Base-by-base conservation (phyloP, 75 land plant species). In the Cryptomeria japonica region DNA sequence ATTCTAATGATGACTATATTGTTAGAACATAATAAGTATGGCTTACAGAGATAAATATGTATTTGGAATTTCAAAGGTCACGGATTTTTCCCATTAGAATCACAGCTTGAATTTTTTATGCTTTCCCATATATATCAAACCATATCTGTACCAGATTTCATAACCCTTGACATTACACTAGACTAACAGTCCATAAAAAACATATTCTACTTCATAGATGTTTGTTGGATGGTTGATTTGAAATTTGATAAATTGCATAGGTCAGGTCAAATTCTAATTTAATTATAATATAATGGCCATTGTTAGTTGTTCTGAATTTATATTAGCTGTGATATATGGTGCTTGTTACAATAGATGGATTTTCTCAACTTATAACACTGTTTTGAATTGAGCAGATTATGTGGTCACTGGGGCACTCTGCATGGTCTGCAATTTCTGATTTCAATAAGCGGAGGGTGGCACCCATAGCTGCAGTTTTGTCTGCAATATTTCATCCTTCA, bases 391-490 rank as follows among this genome's bases (percentile, higher is more conserved):
- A 88, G 58, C 91, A 97, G 99, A 88, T 97, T 88, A 92, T 98
- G 95, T 93, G 94, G 96, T 88, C 79, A 68, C 89, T 98, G 79
- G 99, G 96, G 68, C 93, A 85, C 51, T 92, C 99, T 75, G 94
- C 95, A 75, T 98, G 99, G 99, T 90, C 96, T 86, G 86, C 94
- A 55, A 93, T 94, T 92, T 91, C 87, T 47, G 95, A 91, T 87
- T 97, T 92, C 92, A 98, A 94, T 80, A 97, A 97, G 85, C 92
- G 99, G 31, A 92, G 93, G 88, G 92, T 98, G 86, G 99, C 99
- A 56, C 94, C 94, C 28, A 96, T 95, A 92, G 94, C 97, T 84
- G 99, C 97, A n/a, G 96, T 98, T 93, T 80, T 98, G 61, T 96
- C 97, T 83, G 93, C 97, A 83, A 91, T 97, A 77, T 90, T 98